These are phyloP conservation scores for Psilocybe azurescens DNA, from an alignment of 768 basidiomycete genomes.

Conservation along the genomic window DNA sequence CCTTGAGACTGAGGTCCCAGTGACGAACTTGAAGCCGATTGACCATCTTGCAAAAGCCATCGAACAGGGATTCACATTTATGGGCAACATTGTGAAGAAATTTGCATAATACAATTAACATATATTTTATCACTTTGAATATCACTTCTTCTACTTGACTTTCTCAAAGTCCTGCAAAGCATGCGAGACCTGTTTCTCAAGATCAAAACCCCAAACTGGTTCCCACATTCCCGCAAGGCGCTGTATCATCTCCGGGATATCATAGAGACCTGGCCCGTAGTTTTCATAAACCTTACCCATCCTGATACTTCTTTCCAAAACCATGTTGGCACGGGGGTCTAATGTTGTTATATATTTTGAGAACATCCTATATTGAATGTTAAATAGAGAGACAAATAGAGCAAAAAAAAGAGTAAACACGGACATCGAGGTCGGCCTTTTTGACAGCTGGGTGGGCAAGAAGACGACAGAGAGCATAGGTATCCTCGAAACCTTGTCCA, in stretches of 20 bases:
- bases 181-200: slow-evolving; percentile 41
- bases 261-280: slow-evolving; percentile 38
- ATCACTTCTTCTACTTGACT: not conserved
- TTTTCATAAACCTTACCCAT: slow-evolving; percentile 51
- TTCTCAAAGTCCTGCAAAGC: slow-evolving; percentile 30
- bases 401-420: slow-evolving; percentile 6
- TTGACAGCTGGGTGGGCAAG: slow-evolving; percentile 48
- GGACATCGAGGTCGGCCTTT: slow-evolving; percentile 44
- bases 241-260: slow-evolving; percentile 33
- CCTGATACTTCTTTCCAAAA: slow-evolving; percentile 44
- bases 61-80: too few relatives aligned
- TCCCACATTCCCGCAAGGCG: slow-evolving; percentile 48
- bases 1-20: too few relatives aligned
- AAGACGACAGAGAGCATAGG: slow-evolving; percentile 48
- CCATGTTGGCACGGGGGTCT: slow-evolving; percentile 55
- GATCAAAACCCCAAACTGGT: slow-evolving; percentile 55
- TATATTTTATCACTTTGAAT: too few relatives aligned
- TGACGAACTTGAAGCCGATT: too few relatives aligned
- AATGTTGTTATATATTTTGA: slow-evolving; percentile 49
- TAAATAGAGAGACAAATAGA: not conserved
- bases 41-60: too few relatives aligned
- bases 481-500: slow-evolving; percentile 66
- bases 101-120: too few relatives aligned
- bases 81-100: too few relatives aligned
- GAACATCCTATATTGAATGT: slow-evolving; percentile 40